Conservation (phyloP, 1,284 basidiomycete species). For the Moesziomyces aphidis region DNA sequence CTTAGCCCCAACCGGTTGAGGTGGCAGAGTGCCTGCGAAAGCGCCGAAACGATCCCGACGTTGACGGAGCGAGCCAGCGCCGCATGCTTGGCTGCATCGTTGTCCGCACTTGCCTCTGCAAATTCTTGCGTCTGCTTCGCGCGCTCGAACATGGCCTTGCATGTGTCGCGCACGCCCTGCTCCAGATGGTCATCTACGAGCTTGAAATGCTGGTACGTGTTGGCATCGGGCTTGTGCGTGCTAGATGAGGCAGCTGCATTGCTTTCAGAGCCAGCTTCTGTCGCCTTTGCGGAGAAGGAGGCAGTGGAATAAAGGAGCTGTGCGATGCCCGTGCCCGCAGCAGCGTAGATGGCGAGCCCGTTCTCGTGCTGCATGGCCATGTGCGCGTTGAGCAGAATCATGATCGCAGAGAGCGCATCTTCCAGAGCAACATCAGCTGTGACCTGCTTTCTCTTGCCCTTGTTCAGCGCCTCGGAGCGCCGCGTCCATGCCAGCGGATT, state of each 20-base stretch:
- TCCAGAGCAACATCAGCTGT: conserved; percentile 43
- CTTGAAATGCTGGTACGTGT: conserved; percentile 63
- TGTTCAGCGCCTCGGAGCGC: conserved; percentile 24
- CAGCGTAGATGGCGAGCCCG: conserved; percentile 88
- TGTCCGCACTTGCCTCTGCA: conserved; percentile 10
- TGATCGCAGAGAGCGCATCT: conserved; percentile 70
- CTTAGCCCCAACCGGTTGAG: conserved; percentile 39
- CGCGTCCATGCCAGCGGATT: conserved; percentile 55
- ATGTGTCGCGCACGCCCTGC: conserved; percentile 43
- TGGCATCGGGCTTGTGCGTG: conserved; percentile 54
- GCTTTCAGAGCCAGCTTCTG: conserved; percentile 1
- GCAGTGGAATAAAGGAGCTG: conserved; percentile 54
- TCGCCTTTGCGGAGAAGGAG: conserved; percentile 30
- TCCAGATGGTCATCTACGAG: conserved; percentile 55
- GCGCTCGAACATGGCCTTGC: conserved; percentile 38
- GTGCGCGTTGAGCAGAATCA: conserved; percentile 92
- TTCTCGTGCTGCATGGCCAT: conserved; percentile 91
- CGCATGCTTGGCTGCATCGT: conserved; percentile 27
- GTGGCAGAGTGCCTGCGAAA: conserved; percentile 53
- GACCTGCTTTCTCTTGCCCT: conserved; percentile 14
- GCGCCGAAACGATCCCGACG: conserved; percentile 46
- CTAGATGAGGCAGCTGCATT: conserved; percentile 10
- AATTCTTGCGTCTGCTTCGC: conserved; percentile 25
- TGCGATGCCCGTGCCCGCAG: conserved; percentile 70
- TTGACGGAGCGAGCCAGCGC: conserved; percentile 34